phyloP scores from a whole-genome alignment of 2,329 filamentous ascomycete species.

The Penicillium sp. region DNA sequence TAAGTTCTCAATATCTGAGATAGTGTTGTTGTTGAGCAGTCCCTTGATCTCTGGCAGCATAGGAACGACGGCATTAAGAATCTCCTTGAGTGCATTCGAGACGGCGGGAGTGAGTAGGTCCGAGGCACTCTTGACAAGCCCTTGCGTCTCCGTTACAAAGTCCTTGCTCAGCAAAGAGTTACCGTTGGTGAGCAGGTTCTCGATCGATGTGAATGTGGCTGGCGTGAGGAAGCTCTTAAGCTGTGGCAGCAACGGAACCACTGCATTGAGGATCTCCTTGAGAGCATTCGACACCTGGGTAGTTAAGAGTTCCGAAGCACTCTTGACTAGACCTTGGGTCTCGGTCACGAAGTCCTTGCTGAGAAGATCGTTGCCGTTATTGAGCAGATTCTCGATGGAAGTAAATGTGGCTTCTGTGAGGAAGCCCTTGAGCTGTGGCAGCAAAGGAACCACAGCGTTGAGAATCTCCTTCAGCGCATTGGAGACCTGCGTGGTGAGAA shows the following conservation, averaged over 20 bases:
- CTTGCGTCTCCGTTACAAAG: slow-evolving; percentile 23
- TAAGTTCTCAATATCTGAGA: slow-evolving; percentile 14
- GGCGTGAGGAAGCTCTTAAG: slow-evolving; percentile 20
- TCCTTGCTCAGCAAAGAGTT: slow-evolving; percentile 21
- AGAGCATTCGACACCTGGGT: slow-evolving; percentile 15
- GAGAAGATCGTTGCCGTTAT: slow-evolving; percentile 18
- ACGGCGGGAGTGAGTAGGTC: slow-evolving; percentile 19
- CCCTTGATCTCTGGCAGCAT: slow-evolving; percentile 20
- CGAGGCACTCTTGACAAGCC: slow-evolving; percentile 19
- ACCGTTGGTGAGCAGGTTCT: slow-evolving; percentile 19
- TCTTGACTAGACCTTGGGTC: slow-evolving; percentile 18
- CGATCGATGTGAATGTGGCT: slow-evolving; percentile 14
- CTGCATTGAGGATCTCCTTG: slow-evolving; percentile 18
- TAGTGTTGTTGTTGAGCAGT: slow-evolving; percentile 17
- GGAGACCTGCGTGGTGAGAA: slow-evolving; percentile 20
- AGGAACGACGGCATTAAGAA: slow-evolving; percentile 18
- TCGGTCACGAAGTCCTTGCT: slow-evolving; percentile 21
- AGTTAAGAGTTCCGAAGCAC: slow-evolving; percentile 21
- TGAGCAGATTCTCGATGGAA: slow-evolving; percentile 13
- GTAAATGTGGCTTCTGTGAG: slow-evolving; percentile 17
- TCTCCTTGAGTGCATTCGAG: slow-evolving; percentile 18
- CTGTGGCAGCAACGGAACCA: slow-evolving; percentile 19
- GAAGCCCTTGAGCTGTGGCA: slow-evolving; percentile 21
- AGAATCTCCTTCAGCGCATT: slow-evolving; percentile 22
- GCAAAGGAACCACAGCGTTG: slow-evolving; percentile 13